Evolutionary conservation across 352 stramenopile genomes (phyloP), one percentile per base, ranked within the genome.

Genomic region (Phytopythium chamaehyphon): DNA sequence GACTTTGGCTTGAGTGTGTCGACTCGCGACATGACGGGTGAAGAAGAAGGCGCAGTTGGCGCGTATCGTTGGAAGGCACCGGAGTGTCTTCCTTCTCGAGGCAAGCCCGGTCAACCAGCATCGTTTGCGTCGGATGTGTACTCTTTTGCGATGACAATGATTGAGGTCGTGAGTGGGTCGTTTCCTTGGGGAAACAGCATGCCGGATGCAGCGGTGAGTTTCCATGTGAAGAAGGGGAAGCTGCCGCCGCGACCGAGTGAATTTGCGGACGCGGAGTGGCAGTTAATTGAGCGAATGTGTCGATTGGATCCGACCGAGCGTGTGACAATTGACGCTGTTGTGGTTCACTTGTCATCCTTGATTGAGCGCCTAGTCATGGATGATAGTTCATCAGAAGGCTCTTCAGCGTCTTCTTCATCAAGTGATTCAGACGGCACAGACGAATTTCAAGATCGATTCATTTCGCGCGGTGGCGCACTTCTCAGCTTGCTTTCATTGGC

Each of bases 1-100:
- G 64, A 73, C 44, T 73, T 73, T 58, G 64, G 64, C 2, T 52
- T 73, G 16, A 70, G 44, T 19, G 26, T 39, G 24, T 16, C 49
- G 18, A 50, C 2, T 40, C 2, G 28, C 19, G 44, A 16, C 26
- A 12, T 39, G 21, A 19, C 1, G 3, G 14, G 16, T 4, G 19
- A 38, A 22, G 21, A n/a, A 31, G 37, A 39, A 19, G 51, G 39
- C 0, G 60, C 51, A 8, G 48, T 66, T 15, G 64, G 64, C n/a
- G 61, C 60, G 15, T 57, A 56, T 28, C 47, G 60, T 16, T 72
- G 63, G 63, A 72, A 69, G 16, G 59, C 63, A 2, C 63, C 63
- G 0, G 63, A 69, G 28, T 69, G 54, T 44, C 49, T 72, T 18
- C 24, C 42, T n/a, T 15, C 12, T n/a, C 42, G 42, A 15, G 42